phyloP scores from a whole-genome alignment of 768 basidiomycete species.

The Suillus tomentosus region DNA sequence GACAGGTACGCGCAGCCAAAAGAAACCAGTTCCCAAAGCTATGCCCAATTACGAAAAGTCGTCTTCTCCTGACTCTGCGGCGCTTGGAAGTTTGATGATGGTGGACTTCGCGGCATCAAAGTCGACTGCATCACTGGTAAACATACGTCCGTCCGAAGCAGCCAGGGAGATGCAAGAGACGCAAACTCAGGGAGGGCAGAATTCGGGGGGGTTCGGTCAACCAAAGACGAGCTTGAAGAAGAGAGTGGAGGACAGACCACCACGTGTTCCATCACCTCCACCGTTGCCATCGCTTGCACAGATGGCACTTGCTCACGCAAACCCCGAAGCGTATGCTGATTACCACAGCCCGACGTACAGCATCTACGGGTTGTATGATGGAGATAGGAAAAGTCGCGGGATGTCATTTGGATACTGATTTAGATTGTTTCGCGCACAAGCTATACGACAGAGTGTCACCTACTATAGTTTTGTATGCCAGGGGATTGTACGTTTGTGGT shows the following conservation, averaged over 20 bases:
- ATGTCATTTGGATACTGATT: conserved; percentile 28
- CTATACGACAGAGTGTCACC: conserved; percentile 1
- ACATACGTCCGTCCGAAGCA: conserved; percentile 29
- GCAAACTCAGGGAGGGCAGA: conserved; percentile 34
- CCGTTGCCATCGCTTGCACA: conserved; percentile 73
- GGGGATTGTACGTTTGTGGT: too few species aligned
- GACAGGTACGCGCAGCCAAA: conserved; percentile 30
- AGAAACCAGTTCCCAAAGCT: conserved; percentile 35
- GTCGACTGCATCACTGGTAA: conserved; percentile 36
- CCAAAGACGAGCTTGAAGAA: conserved; percentile 33
- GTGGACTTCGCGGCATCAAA: conserved; percentile 52
- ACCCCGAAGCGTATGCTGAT: conserved; percentile 61
- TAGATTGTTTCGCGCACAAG: neutral
- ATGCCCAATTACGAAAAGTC: conserved; percentile 17
- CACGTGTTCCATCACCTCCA: conserved; percentile 80
- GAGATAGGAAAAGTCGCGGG: conserved; percentile 53
- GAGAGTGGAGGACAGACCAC: conserved; percentile 59
- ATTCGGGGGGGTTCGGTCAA: conserved; percentile 19
- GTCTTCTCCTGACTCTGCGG: conserved; percentile 43
- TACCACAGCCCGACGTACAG: conserved; percentile 85
- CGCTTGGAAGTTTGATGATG: conserved; percentile 62
- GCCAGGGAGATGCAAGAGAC: conserved; percentile 15
- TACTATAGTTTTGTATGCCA: conserved; percentile 16
- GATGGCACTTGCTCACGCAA: conserved; percentile 69
- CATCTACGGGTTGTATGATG: conserved; percentile 74